Percentiles rank a stretch among this genome's conserved stretches.
phyloP scores from a whole-genome alignment of 1,139 yeast genomes.

The Hansenula sp. region DNA sequence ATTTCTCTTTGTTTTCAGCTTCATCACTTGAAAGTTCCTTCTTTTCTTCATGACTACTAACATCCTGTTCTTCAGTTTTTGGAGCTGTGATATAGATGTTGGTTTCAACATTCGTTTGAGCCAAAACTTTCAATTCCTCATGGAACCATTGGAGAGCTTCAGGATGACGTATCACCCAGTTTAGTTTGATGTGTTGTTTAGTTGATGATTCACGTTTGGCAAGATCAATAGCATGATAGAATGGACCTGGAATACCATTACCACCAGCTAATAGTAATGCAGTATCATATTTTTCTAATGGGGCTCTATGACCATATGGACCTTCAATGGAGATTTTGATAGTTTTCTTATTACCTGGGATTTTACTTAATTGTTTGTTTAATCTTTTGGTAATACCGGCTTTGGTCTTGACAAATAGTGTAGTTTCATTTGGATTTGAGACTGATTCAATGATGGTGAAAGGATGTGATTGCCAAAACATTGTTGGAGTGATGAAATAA shows the following conservation, averaged over 20 bases:
- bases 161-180: conserved; percentile 49
- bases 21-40: background rate
- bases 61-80: background rate
- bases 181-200: conserved; percentile 33
- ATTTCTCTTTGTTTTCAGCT: background rate
- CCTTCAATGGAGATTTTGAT: conserved; percentile 49
- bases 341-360: conserved; percentile 9
- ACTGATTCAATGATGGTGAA: conserved; percentile 49
- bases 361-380: conserved; percentile 20
- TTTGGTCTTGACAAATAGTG: conserved; percentile 36
- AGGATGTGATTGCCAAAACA: conserved; percentile 74
- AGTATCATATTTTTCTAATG: conserved; percentile 52
- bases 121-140: conserved; percentile 39
- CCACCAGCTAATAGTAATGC: conserved; percentile 63
- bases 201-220: conserved; percentile 5
- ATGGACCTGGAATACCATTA: conserved; percentile 69
- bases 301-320: conserved; percentile 54
- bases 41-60: background rate
- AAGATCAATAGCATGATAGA: conserved; percentile 28
- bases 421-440: conserved; percentile 29
- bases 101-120: conserved; percentile 28
- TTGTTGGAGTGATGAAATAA: conserved; percentile 46
- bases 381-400: conserved; percentile 36
- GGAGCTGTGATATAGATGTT: conserved; percentile 37
- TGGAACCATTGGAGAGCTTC: conserved; percentile 44